Base-by-base conservation (phyloP, 306 rosid species). In the Malus fusca region DNA sequence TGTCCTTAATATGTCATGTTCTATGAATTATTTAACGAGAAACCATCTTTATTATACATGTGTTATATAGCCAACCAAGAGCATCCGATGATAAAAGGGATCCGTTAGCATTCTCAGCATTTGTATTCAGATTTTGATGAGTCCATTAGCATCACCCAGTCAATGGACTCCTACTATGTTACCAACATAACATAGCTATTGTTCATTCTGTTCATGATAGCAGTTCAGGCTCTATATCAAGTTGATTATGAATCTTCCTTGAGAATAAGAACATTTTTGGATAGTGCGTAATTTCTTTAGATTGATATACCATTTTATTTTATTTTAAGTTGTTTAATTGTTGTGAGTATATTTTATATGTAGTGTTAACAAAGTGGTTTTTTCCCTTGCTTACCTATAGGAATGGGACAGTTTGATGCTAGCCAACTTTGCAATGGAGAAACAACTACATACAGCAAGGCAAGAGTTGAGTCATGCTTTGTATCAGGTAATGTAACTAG, bases 401-500 rank as follows among this genome's bases (percentile, higher is more conserved):
- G 98, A 93, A 87, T 93, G 98, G 98, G 98, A 93, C 84, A 90
- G 88, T 51, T 79, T 93, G 79, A 85, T 93, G 96, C 86, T 93
- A 35, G 87, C 98, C 40, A 91, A 91, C 82, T 93, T 91, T 84
- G 96, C 98, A 4, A 82, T 91, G 87, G 98, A 93, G 88, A 92
- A 91, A 79, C 98, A 93, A 73, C 85, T 93, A 66, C 98, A 91
- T 80, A 89, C 97, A 44, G 98, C 97, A 66, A 89, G 98, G 76
- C 98, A 93, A 85, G 98, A 93, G 84, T 84, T 93, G 30, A 93
- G 98, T 85, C 98, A 93, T 76, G 98, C 98, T 80, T 72, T 93
- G 71, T 93, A 93, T 83, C 98, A 93, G 96, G 98, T 91, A 84
- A 75, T 75, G 37, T 43, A 28, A 23, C 48, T n/a, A 30, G 44